phyloP scores from a whole-genome alignment of 768 basidiomycete species.

The Chiua virens region DNA sequence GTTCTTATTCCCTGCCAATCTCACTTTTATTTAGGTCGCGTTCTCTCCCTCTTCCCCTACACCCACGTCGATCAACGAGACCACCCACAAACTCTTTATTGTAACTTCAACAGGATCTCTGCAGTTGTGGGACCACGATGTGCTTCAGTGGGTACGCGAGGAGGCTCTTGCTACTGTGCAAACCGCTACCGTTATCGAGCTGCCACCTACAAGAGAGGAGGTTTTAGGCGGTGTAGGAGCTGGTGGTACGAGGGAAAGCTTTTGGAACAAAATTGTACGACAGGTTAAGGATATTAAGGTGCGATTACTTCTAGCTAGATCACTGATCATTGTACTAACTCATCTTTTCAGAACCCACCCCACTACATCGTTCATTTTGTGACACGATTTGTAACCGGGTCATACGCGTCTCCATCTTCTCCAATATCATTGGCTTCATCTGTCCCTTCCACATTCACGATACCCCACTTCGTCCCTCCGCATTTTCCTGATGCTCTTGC shows the following conservation, averaged over 20 bases:
- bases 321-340: not conserved
- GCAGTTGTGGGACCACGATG: constrained; percentile 67
- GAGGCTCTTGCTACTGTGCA: constrained; percentile 69
- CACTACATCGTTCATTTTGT: constrained; percentile 64
- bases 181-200: constrained; percentile 70
- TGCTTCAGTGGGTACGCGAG: constrained; percentile 74
- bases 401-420: constrained; percentile 51
- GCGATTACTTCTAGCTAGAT: not conserved
- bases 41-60: constrained; percentile 46
- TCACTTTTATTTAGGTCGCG: constrained; percentile 40
- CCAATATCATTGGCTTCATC: constrained; percentile 25
- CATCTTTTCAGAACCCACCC: constrained; percentile 61
- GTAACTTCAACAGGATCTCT: constrained; percentile 77
- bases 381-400: constrained; percentile 69
- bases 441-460: constrained; percentile 1
- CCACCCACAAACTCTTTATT: constrained; percentile 45
- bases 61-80: constrained; percentile 34
- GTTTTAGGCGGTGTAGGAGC: constrained; percentile 9
- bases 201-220: constrained; percentile 55
- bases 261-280: constrained; percentile 49
- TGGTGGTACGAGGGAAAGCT: constrained; percentile 38
- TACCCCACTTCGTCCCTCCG: constrained; percentile 19
- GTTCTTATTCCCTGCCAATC: not conserved
- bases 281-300: constrained; percentile 66
- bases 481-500: constrained; percentile 33